phyloP scores from a whole-genome alignment of 345 rosid genomes.

The Murraya koenigii region DNA sequence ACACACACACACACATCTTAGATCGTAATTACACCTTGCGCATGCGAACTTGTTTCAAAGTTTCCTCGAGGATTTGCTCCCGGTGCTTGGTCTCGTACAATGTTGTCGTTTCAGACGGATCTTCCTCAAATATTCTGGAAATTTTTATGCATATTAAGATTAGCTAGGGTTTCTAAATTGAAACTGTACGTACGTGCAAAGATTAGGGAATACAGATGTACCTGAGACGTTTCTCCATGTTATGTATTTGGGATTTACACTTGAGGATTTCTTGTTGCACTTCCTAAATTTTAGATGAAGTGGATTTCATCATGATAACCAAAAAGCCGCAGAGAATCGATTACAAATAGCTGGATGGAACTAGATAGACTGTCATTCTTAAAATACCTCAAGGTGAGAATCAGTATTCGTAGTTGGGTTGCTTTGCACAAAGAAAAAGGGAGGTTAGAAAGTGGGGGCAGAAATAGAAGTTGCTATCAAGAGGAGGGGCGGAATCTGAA shows the following conservation, averaged over 20 bases:
- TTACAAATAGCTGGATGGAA: background rate
- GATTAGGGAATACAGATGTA: background rate
- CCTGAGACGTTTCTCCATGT: slow-evolving; percentile 40
- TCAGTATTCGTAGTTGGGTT: slow-evolving; percentile 10
- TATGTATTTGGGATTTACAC: slow-evolving; percentile 21
- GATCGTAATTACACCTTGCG: slow-evolving; percentile 27
- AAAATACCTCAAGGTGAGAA: slow-evolving; percentile 31
- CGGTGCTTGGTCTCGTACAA: slow-evolving; percentile 27
- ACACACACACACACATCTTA: background rate
- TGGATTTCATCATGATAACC: background rate
- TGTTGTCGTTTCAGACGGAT: slow-evolving; percentile 30
- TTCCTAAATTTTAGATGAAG: slow-evolving; percentile 20
- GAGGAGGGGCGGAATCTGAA: background rate
- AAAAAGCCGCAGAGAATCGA: background rate
- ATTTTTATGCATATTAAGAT: background rate
- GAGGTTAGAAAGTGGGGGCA: too few species aligned
- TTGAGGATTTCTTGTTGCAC: slow-evolving; percentile 28
- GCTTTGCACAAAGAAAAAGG: background rate
- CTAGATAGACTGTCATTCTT: background rate
- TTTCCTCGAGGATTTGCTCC: slow-evolving; percentile 36
- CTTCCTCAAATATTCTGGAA: slow-evolving; percentile 36
- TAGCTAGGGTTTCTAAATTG: background rate
- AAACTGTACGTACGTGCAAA: too few species aligned
- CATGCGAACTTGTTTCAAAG: slow-evolving; percentile 22
- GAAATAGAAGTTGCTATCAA: too few species aligned